Percentiles rank a stretch among this genome's conserved stretches.
These are phyloP conservation scores for Gossypium mustelinum DNA, from an alignment of 345 rosid species.

Conservation along the genomic window DNA sequence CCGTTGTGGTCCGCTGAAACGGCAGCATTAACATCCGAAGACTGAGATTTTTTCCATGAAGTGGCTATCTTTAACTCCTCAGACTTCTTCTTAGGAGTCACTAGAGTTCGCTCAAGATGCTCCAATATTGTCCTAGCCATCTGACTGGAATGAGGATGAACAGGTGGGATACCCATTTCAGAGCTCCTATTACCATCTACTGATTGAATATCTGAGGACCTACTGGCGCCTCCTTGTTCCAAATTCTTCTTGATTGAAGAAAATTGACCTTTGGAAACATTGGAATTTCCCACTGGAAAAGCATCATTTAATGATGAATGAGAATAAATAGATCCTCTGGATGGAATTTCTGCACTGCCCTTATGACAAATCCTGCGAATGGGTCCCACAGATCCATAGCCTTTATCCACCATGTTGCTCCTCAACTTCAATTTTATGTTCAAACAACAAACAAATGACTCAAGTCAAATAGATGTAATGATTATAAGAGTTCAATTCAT, in stretches of 20 bases:
- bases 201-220: conserved; percentile 33
- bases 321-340: conserved; percentile 38
- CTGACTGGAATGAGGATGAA: conserved; percentile 76
- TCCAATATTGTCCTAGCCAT: conserved; percentile 74
- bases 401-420: conserved; percentile 35
- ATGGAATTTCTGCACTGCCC: conserved; percentile 28
- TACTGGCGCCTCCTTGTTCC: conserved; percentile 42
- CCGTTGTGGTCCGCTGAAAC: conserved; percentile 25
- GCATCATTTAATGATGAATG: conserved; percentile 31
- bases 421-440: conserved; percentile 37
- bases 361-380: conserved; percentile 49
- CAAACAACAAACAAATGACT: conserved; percentile 12
- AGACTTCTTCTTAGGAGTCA: conserved; percentile 62
- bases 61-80: conserved; percentile 70
- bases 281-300: conserved; percentile 35
- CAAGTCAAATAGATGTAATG: conserved; percentile 10
- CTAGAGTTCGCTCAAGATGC: conserved; percentile 60
- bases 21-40: conserved; percentile 30
- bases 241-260: conserved; percentile 35
- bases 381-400: conserved; percentile 68
- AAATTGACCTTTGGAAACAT: conserved; percentile 24
- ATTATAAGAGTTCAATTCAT: conserved; percentile 7
- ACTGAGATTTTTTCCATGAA: conserved; percentile 43
- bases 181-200: conserved; percentile 31
- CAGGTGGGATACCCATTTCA: conserved; percentile 45